Base-by-base conservation (phyloP, 208 protist species). In the Trypanosoma avium region DNA sequence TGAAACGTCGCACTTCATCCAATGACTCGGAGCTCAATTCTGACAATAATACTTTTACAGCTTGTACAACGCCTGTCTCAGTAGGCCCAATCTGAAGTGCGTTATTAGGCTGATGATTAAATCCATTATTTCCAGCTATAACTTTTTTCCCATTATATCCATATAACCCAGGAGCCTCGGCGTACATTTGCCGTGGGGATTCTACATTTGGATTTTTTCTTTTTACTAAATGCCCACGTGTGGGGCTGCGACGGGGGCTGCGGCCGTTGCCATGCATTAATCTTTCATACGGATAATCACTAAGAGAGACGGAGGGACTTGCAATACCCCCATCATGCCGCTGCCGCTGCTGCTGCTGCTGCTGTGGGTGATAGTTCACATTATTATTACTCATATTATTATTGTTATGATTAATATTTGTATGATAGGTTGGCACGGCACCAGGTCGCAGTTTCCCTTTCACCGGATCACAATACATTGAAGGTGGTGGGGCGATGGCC, bases 31-130 rank as follows among this genome's bases (percentile, higher is more conserved):
- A 63, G 17, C 78, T 83, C 40, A 94, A 66, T 48, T 94, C 84
- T 36, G 83, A 81, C 59, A 83, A 83, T 15, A 94, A 60, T 27
- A 92, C 77, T 53, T 94, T 92, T 9, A 94, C 77, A 2, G 88
- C 88, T 71, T 88, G 85, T 36, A 94, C 74, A 15, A 92, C 83
- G 26, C 88, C 84, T 27, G 77, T 75, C 64, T 94, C 88, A 1
- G 82, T 82, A 7, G 88, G 84, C 0, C 84, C 84, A 22, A 70
- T 80, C 10, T 67, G 61, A 24, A 70, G 54, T 27, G 27, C 5
- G n/a, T n/a, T n/a, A n/a, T n/a, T n/a, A n/a, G n/a, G n/a, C n/a
- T n/a, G n/a, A n/a, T n/a, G n/a, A n/a, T n/a, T n/a, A n/a, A n/a
- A n/a, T n/a, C n/a, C n/a, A n/a, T n/a, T n/a, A n/a, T n/a, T n/a